These are phyloP conservation scores for Metarhizium robertsii DNA, from an alignment of 2,329 filamentous ascomycete species.

Conservation along the genomic window DNA sequence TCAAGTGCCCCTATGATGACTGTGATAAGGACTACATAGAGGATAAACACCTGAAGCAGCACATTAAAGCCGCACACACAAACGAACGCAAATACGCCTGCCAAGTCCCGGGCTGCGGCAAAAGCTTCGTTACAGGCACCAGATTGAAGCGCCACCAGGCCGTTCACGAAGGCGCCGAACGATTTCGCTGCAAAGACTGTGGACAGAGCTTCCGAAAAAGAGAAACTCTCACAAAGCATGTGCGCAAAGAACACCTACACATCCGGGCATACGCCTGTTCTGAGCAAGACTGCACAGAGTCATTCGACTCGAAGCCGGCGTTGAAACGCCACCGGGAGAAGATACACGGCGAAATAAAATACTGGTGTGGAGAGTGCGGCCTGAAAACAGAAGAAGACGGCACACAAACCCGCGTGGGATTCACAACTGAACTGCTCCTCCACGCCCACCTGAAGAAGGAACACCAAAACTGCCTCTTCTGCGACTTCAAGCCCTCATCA, in stretches of 20 bases:
- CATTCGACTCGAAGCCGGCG: constrained; percentile 64
- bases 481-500: constrained; percentile 57
- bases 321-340: constrained; percentile 63
- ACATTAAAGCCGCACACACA: constrained; percentile 74
- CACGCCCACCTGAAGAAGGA: constrained; percentile 63
- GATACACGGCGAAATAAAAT: constrained; percentile 60
- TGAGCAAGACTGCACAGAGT: constrained; percentile 49
- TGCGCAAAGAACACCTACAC: constrained; percentile 65
- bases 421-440: constrained; percentile 63
- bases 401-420: constrained; percentile 41
- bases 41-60: constrained; percentile 76
- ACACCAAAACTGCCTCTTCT: constrained; percentile 70
- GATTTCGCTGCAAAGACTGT: constrained; percentile 68
- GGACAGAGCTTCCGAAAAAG: constrained; percentile 77
- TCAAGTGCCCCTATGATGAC: constrained; percentile 56
- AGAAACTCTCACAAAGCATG: constrained; percentile 74
- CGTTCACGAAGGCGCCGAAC: constrained; percentile 65
- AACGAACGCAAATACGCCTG: constrained; percentile 63
- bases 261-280: constrained; percentile 64
- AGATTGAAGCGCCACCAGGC: constrained; percentile 67
- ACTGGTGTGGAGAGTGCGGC: constrained; percentile 69
- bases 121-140: constrained; percentile 73
- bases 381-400: constrained; percentile 28
- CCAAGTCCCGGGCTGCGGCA: constrained; percentile 61
- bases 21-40: constrained; percentile 83